Evolutionary conservation across 441 rosid species (phyloP), one percentile per base, ranked within the genome.

Genomic region (Gossypium laxum): DNA sequence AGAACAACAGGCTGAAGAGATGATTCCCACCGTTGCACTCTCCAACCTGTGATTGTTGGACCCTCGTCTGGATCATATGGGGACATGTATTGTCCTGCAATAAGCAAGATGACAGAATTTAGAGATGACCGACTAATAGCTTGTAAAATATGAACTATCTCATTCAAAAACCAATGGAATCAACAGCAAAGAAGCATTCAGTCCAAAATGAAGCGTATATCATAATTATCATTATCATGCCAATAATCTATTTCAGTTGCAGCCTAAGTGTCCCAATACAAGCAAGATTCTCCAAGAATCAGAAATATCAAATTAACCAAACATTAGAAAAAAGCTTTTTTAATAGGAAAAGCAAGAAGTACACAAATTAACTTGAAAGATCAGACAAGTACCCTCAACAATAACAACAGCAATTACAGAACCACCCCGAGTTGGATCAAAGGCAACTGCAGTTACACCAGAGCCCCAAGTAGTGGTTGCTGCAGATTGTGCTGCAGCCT

Each of bases 401-500:
- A 95, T 92, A 71, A 95, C 99, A 78, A 92, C 93, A 45, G 98
- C 93, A 71, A 95, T 88, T 70, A 95, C 99, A 78, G 99, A 95
- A 76, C 99, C 99, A 75, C 98, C 98, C 59, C 89, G 83, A 73
- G 98, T 92, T 57, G 99, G 98, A 89, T 95, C 99, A 84, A 95
- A 95, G 74, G 98, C 95, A 84, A 95, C 95, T 47, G 99, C 99
- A 72, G 97, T 95, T 70, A 95, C 99, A 71, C 98, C 97, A 79
- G 99, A 92, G 50, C 99, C 99, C 99, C 99, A 95, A 54, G 98
- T 95, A 61, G 99, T 94, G 64, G 99, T 90, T 79, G 99, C 97
- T 32, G 96, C 97, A 72, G 99, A 91, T 75, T 89, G 97, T 54
- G 90, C 88, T 59, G 99, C 99, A 78, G 98, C 93, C 85, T 95